phyloP scores from a whole-genome alignment of 2,329 filamentous ascomycete genomes.

The Fusarium sp. region DNA sequence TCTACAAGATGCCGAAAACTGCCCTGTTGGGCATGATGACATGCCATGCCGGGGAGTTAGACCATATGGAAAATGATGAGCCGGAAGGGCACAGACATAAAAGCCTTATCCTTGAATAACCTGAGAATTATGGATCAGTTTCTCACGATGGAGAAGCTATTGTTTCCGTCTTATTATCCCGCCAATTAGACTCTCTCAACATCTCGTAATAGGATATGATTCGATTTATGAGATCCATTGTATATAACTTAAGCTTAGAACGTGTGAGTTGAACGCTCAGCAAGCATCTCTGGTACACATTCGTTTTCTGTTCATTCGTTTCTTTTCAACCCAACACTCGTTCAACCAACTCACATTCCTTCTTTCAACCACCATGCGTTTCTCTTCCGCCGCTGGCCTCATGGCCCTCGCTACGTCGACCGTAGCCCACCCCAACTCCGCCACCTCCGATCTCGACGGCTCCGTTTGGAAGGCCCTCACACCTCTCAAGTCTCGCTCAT shows the following conservation, averaged over 20 bases:
- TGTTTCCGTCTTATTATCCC: constrained; percentile 3
- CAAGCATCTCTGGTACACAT: constrained; percentile 19
- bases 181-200: background rate
- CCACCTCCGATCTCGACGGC: constrained; percentile 40
- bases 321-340: background rate
- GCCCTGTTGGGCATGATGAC: background rate
- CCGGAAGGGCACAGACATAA: background rate
- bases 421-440: constrained; percentile 24
- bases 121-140: background rate
- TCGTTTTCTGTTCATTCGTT: constrained; percentile 7
- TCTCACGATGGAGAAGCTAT: background rate
- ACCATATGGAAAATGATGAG: background rate
- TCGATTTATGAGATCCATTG: background rate
- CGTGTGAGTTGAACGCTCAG: background rate
- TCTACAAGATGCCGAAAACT: background rate
- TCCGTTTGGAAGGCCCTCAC: constrained; percentile 41
- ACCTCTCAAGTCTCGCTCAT: constrained; percentile 22
- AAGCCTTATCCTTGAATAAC: fast-evolving
- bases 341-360: background rate
- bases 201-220: background rate
- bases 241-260: constrained; percentile 4
- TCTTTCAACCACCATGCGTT: constrained; percentile 32
- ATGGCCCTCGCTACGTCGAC: constrained; percentile 37
- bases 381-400: constrained; percentile 29
- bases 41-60: background rate